These are phyloP conservation scores for Geranomyces variabilis DNA, from an alignment of 192 early-diverging fungal species.

Conservation along the genomic window DNA sequence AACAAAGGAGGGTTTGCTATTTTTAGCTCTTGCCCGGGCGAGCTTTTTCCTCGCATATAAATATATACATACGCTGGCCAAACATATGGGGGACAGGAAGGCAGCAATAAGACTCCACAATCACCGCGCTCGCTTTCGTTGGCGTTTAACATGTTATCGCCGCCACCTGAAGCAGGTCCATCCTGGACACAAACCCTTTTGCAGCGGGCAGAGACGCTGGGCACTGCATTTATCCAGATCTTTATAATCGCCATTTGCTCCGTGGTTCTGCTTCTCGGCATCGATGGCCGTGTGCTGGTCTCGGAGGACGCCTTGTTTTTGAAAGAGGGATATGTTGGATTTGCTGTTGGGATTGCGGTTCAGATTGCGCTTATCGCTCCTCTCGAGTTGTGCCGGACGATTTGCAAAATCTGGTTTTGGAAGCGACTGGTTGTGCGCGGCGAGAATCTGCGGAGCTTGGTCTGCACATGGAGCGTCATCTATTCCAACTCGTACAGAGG, in stretches of 20 bases:
- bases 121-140: too few species aligned
- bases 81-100: too few species aligned
- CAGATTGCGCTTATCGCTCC: constrained; percentile 12
- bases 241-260: neutral
- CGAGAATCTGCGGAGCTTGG: neutral
- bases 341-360: constrained; percentile 11
- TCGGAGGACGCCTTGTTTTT: neutral
- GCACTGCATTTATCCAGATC: too few species aligned
- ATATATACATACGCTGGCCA: too few species aligned
- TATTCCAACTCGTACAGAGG: constrained; percentile 22
- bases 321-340: neutral
- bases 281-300: neutral
- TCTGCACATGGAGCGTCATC: constrained; percentile 18
- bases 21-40: too few species aligned
- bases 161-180: too few species aligned
- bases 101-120: too few species aligned
- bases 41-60: too few species aligned
- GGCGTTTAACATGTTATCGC: too few species aligned
- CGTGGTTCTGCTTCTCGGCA: neutral
- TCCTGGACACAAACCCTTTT: too few species aligned
- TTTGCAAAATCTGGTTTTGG: constrained; percentile 15
- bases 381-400: neutral
- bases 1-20: too few species aligned
- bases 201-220: too few species aligned
- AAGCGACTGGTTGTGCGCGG: constrained; percentile 9